A percentile compares a stretch with the other conserved stretches of the same genome.
These are phyloP conservation scores for Elsinoe necatrix DNA, from an alignment of 2,329 filamentous ascomycete species.

Conservation along the genomic window DNA sequence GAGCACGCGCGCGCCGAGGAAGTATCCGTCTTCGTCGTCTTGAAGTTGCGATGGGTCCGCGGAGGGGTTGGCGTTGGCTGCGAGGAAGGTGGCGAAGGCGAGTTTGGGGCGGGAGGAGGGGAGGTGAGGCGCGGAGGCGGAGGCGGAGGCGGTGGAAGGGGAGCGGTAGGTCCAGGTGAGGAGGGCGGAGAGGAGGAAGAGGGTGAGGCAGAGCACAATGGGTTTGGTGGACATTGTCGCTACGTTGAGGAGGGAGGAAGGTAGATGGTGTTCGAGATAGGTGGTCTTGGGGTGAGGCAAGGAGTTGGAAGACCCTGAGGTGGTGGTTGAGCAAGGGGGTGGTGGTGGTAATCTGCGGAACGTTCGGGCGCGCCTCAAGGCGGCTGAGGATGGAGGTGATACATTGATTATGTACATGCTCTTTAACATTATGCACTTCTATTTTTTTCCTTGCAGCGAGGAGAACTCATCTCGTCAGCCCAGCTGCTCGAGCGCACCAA, in stretches of 20 bases:
- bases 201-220: conserved; percentile 27
- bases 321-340: background rate
- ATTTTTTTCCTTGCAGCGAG: background rate
- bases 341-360: background rate
- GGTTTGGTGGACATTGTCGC: conserved; percentile 21
- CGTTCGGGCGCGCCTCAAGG: background rate
- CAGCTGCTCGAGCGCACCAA: conserved; percentile 38
- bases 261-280: background rate
- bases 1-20: conserved; percentile 29
- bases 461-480: background rate
- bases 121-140: conserved; percentile 1
- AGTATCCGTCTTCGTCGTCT: conserved; percentile 29
- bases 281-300: background rate
- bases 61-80: conserved; percentile 22
- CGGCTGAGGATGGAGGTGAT: background rate
- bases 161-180: conserved; percentile 26
- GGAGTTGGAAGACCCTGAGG: background rate
- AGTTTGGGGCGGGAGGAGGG: conserved; percentile 17
- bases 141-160: conserved; percentile 12
- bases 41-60: conserved; percentile 18
- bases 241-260: background rate
- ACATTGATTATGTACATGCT: background rate
- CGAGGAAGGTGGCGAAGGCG: conserved; percentile 34
- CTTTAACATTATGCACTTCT: background rate
- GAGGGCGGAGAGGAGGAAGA: conserved; percentile 29